Percentiles rank a stretch among this genome's conserved stretches.
Evolutionary conservation across 2,329 filamentous ascomycete species (phyloP).

Genomic region (Fusarium nodosum): DNA sequence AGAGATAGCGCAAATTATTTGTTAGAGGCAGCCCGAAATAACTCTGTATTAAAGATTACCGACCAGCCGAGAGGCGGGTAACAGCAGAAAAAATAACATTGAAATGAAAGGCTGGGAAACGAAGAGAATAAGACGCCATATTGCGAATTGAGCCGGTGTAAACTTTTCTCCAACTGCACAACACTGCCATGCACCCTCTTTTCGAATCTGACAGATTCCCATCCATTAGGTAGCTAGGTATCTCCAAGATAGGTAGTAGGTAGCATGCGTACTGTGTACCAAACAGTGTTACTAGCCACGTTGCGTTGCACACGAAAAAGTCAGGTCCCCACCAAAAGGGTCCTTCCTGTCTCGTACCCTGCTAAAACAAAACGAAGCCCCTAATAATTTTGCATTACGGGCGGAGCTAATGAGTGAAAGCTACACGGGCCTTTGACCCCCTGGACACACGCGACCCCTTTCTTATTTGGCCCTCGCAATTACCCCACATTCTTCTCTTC

Average conservation of each 20-base stretch:
- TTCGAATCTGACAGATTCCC: neutral
- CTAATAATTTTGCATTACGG: constrained; percentile 19
- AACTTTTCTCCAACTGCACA: constrained; percentile 8
- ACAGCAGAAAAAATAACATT: neutral
- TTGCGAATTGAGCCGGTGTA: constrained; percentile 6
- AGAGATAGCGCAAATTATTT: neutral
- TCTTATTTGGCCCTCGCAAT: constrained; percentile 41
- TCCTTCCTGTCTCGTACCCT: neutral
- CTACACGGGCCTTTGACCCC: constrained; percentile 25
- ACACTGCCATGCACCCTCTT: constrained; percentile 10
- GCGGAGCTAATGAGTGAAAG: constrained; percentile 12
- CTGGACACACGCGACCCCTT: constrained; percentile 46
- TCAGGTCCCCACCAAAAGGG: neutral
- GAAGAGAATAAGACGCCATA: neutral
- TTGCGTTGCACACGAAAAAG: neutral
- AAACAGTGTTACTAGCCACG: constrained; percentile 14
- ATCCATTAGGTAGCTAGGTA: too few relatives aligned
- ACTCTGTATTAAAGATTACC: neutral
- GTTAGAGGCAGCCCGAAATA: neutral
- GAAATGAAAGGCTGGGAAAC: constrained; percentile 1
- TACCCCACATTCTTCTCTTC: constrained; percentile 40
- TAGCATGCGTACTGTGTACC: neutral
- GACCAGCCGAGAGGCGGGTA: neutral
- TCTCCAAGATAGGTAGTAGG: too few relatives aligned
- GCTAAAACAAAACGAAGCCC: constrained; percentile 31